Conservation (phyloP, 495 filamentous ascomycete species). For the Tuber brumale region DNA sequence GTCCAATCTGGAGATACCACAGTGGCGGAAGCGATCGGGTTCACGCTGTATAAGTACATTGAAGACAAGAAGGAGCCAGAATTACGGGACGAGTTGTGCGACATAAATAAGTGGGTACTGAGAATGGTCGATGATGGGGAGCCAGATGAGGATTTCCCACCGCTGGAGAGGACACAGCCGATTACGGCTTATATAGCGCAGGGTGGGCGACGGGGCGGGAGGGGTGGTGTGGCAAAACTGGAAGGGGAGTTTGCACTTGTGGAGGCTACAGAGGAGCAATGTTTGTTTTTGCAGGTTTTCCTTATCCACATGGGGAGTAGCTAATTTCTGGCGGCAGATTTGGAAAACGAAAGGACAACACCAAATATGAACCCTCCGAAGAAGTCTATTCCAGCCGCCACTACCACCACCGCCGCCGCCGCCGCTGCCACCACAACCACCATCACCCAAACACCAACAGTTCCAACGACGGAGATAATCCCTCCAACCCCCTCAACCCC, state of each 20-base stretch:
- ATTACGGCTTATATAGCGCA: constrained; percentile 84
- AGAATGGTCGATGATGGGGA: constrained; percentile 92
- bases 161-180: constrained; percentile 66
- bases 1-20: constrained; percentile 61
- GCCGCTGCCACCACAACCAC: constrained; percentile 39
- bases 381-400: constrained; percentile 38
- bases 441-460: constrained; percentile 43
- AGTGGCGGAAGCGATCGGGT: constrained; percentile 84
- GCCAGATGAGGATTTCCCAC: constrained; percentile 87
- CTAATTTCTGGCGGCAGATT: constrained; percentile 38
- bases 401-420: constrained; percentile 41
- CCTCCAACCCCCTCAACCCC: constrained; percentile 38
- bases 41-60: constrained; percentile 75
- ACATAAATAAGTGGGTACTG: constrained; percentile 83
- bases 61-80: constrained; percentile 69
- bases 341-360: constrained; percentile 69
- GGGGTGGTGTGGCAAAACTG: constrained; percentile 63
- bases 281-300: not conserved
- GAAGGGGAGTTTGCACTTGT: constrained; percentile 91
- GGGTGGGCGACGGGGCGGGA: constrained; percentile 52
- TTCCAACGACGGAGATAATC: constrained; percentile 45
- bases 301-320: not conserved
- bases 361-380: constrained; percentile 55
- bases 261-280: constrained; percentile 66
- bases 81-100: constrained; percentile 61